These are phyloP conservation scores for Populus ilicifolia DNA, from an alignment of 345 rosid species.

Conservation along the genomic window DNA sequence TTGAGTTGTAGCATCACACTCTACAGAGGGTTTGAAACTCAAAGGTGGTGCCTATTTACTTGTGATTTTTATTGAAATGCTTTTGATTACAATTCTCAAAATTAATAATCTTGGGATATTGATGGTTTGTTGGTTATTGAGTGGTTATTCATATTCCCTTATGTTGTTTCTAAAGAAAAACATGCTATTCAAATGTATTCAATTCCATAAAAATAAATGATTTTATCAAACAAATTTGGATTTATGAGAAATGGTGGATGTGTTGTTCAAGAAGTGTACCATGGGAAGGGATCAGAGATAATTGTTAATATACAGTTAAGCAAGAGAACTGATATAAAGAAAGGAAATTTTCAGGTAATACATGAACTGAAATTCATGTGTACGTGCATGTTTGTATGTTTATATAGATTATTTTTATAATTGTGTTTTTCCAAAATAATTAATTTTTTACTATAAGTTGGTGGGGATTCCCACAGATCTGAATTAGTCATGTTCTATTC, in stretches of 20 bases:
- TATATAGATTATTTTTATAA: not conserved
- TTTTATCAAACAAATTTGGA: not conserved
- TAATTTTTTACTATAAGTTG: not conserved
- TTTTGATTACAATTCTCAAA: not conserved
- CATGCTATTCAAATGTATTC: not conserved
- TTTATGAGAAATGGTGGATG: not conserved
- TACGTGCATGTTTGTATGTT: not conserved
- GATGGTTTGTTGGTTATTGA: not conserved
- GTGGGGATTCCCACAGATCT: not conserved
- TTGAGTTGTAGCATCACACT: not conserved
- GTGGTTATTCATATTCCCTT: not conserved
- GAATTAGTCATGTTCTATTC: not conserved
- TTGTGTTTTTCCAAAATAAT: not conserved
- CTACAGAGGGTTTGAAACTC: not conserved
- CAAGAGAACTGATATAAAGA: not conserved
- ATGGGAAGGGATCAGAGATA: not conserved
- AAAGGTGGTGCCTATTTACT: not conserved
- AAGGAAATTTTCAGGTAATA: not conserved
- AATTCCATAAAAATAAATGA: not conserved
- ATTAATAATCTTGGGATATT: no score
- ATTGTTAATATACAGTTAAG: not conserved
- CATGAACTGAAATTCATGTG: not conserved
- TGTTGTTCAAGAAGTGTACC: not conserved
- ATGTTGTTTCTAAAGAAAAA: not conserved
- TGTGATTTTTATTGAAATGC: not conserved